Conservation (phyloP, 371 early-diverging fungal genomes). For the Mucor mucedo region DNA sequence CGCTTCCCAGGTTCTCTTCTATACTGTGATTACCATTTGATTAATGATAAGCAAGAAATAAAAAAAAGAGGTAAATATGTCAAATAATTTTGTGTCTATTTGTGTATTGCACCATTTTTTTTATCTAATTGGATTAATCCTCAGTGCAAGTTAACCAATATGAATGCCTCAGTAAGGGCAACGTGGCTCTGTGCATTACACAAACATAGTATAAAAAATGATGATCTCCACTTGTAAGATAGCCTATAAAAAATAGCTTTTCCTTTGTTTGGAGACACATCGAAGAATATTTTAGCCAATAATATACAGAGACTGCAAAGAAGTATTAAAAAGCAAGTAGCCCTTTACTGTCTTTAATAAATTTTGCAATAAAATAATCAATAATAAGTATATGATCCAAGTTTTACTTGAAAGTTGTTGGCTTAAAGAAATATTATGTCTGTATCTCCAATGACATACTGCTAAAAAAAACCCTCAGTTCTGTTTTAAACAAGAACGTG, state of each 20-base stretch:
- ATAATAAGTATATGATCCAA: constrained; percentile 1
- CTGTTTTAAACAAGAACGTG: constrained; percentile 4
- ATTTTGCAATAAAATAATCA: constrained; percentile 1
- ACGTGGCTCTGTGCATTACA: no score
- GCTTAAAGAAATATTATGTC: constrained; percentile 5
- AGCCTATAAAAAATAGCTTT: background rate
- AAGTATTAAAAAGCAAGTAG: constrained; percentile 1
- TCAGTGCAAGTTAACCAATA: no score
- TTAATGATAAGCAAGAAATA: constrained; percentile 8
- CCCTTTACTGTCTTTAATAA: constrained; percentile 1
- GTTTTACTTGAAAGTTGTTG: constrained; percentile 2
- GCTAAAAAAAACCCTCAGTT: background rate
- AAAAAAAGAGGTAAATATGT: constrained; percentile 5
- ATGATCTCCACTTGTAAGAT: background rate
- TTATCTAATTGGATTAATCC: no score
- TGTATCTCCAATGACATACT: constrained; percentile 4
- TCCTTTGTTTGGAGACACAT: constrained; percentile 2
- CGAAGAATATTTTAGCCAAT: constrained; percentile 3
- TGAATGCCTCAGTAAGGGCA: no score
- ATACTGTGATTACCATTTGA: constrained; percentile 7
- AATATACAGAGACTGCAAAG: constrained; percentile 1
- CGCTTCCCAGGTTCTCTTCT: constrained; percentile 4
- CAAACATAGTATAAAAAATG: no score
- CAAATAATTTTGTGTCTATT: no score
- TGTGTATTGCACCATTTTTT: no score